phyloP scores from a whole-genome alignment of 164 flowering plant genomes.

The Magnolia sinica region DNA sequence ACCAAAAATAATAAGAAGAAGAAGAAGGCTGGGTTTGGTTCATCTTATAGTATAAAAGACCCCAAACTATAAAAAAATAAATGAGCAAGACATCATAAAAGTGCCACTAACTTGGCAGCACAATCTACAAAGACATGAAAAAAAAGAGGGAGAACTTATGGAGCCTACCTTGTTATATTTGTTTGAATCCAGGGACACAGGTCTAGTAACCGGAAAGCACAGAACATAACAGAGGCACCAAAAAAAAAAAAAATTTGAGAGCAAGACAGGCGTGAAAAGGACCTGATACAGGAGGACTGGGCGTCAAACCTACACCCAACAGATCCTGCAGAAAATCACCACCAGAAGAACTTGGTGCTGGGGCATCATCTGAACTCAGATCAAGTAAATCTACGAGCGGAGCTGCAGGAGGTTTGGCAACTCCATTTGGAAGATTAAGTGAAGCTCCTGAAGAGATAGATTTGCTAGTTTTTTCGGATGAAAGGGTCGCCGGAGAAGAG shows the following conservation, averaged over 20 bases:
- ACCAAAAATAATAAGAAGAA: too few species aligned
- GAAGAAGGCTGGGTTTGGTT: too few species aligned
- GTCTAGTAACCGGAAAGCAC: too few species aligned
- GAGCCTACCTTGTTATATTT: too few species aligned
- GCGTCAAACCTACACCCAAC: conserved; percentile 68
- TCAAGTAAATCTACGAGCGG: conserved; percentile 91
- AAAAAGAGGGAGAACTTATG: too few species aligned
- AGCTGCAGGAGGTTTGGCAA: conserved; percentile 64
- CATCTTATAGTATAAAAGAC: too few species aligned
- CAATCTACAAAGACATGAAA: too few species aligned
- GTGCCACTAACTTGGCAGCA: too few species aligned
- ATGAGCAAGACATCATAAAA: too few species aligned
- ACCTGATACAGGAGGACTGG: conserved; percentile 62
- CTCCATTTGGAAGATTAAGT: conserved; percentile 83
- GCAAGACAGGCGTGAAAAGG: conserved; percentile 12
- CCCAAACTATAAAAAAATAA: too few species aligned
- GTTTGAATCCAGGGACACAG: too few species aligned
- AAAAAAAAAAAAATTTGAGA: not conserved
- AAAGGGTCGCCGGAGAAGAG: conserved; percentile 52
- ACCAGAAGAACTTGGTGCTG: conserved; percentile 75
- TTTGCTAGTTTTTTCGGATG: conserved; percentile 20
- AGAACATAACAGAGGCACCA: too few species aligned
- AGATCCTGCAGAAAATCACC: conserved; percentile 88
- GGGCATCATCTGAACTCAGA: conserved; percentile 76
- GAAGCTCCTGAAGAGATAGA: conserved; percentile 45